Evolutionary conservation across 768 basidiomycete genomes (phyloP), one percentile per base, ranked within the genome.

Genomic region (Leccinellum albellum): DNA sequence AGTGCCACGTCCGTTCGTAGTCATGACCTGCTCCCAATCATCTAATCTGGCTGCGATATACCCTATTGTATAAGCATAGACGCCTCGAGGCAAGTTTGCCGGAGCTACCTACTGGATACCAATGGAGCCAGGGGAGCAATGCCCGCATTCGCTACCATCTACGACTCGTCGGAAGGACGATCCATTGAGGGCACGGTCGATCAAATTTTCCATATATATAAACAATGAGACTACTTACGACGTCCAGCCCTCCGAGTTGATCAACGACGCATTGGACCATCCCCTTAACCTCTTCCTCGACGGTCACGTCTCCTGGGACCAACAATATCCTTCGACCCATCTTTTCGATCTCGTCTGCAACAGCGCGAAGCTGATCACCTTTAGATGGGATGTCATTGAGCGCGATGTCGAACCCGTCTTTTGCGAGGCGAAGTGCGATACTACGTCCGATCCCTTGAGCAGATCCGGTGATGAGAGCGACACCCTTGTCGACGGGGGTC

Each of bases 381-480:
- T 67, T 63, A 17, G 61, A 49, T 1, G 61, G 7, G 15, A 72
- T 15, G 40, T 73, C 68, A 51, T 70, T 68, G 23, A 73, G 29
- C 14, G 63, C 69, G 8, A 73, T 44, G 33, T 70, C 60, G 53
- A 65, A 70, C 31, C 65, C 61, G 14, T 62, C 65, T 9, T n/a
- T 55, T 3, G 58, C 54, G 7, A 61, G 61, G n/a, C 58, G 61
- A 13, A 66, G 56, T 3, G 61, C 58, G 29, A 61, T 61, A 8
- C 35, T 15, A 23, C 28, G 57, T 0, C 71, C 73, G 26, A 72
- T 65, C n/a, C 70, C 66, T 48, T 64, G 66, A 1, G 64, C 69
- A 12, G 67, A 63, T 29, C 69, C 69, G 20, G 67, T 71, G 32
- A 73, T 57, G 23, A 73, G 61, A 1, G 70, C 68, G 33, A 66